Conservation (phyloP, 768 basidiomycete species). For the Naganishia friedmannii region DNA sequence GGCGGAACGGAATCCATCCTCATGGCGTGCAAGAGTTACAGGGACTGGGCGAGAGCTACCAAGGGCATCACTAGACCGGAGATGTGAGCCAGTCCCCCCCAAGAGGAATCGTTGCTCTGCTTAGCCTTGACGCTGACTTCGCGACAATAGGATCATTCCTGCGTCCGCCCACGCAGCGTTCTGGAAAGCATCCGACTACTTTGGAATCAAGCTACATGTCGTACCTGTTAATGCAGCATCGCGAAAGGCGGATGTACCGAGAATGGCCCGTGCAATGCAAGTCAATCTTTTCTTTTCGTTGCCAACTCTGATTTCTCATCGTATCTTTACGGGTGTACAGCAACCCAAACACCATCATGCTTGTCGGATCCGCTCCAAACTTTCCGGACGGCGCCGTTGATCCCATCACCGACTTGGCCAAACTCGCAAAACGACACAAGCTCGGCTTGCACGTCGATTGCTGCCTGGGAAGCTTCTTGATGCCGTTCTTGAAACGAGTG, state of each 20-base stretch:
- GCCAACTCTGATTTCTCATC: background rate
- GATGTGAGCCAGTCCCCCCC: constrained; percentile 69
- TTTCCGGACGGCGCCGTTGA: constrained; percentile 59
- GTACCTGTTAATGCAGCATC: constrained; percentile 76
- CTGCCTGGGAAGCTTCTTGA: constrained; percentile 87
- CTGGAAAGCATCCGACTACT: constrained; percentile 83
- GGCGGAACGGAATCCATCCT: constrained; percentile 96
- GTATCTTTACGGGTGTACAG: constrained; percentile 56
- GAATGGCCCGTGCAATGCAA: constrained; percentile 81
- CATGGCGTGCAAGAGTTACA: constrained; percentile 89
- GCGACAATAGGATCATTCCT: constrained; percentile 66
- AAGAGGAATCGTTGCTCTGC: too few species aligned
- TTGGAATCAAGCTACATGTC: constrained; percentile 82
- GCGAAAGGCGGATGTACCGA: constrained; percentile 71
- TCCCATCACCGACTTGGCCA: constrained; percentile 73
- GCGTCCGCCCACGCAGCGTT: constrained; percentile 89
- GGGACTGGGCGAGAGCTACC: constrained; percentile 80
- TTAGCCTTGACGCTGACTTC: background rate
- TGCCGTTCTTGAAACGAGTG: constrained; percentile 77
- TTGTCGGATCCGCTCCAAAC: constrained; percentile 74
- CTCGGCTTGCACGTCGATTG: constrained; percentile 92
- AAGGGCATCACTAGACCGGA: constrained; percentile 90
- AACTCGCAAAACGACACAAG: constrained; percentile 68
- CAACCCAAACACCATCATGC: constrained; percentile 83
- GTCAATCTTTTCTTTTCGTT: constrained; percentile 45